Evolutionary conservation across 768 basidiomycete species (phyloP).

Genomic region (Glaciozyma antarctica): DNA sequence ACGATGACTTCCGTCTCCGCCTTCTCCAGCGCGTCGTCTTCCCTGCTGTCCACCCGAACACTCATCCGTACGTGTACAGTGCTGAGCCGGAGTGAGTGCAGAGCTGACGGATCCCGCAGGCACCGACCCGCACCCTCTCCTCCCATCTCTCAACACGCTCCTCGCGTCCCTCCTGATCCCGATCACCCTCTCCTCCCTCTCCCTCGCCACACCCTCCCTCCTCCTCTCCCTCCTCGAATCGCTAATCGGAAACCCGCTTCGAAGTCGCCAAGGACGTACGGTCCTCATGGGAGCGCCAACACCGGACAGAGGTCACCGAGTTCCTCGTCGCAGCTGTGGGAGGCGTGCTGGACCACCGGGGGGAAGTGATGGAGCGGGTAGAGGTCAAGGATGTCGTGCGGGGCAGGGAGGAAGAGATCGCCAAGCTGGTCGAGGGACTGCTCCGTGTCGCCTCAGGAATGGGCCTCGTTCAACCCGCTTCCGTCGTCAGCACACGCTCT

Average conservation of each 20-base stretch:
- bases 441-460: too few relatives aligned
- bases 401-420: background rate
- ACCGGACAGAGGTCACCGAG: conserved; percentile 3
- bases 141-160: background rate
- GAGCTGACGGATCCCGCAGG: background rate
- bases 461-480: too few relatives aligned
- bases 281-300: background rate
- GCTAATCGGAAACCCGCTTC: conserved; percentile 19
- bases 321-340: background rate
- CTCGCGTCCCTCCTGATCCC: conserved; percentile 10
- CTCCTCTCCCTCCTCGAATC: conserved; percentile 12
- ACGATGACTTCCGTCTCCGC: too few relatives aligned
- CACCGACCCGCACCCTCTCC: background rate
- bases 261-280: background rate
- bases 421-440: background rate
- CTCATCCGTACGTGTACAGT: too few relatives aligned
- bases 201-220: background rate
- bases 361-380: too few relatives aligned
- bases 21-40: too few relatives aligned
- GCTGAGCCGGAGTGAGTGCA: too few relatives aligned
- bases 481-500: too few relatives aligned
- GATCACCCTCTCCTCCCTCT: too few relatives aligned
- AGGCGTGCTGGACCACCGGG: background rate
- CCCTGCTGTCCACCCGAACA: too few relatives aligned
- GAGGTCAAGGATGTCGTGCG: too few relatives aligned